Conservation (phyloP, 2,329 filamentous ascomycete genomes). For the Cladosporium oxysporum region DNA sequence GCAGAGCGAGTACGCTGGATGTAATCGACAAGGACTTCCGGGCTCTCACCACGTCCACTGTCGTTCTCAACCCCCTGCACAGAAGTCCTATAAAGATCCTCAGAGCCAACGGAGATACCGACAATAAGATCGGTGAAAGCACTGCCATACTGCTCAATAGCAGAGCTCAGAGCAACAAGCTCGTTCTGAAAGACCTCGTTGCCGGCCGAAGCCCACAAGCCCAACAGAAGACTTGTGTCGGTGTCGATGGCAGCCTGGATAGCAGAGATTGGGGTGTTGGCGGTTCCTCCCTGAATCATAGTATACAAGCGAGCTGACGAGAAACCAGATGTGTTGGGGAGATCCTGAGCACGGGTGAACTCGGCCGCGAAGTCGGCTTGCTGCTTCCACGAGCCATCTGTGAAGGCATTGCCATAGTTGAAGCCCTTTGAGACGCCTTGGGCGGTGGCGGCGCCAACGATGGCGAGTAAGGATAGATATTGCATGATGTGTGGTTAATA, state of each 20-base stretch:
- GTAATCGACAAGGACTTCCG: constrained; percentile 65
- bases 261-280: constrained; percentile 64
- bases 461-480: constrained; percentile 28
- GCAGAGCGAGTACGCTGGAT: constrained; percentile 67
- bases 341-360: constrained; percentile 65
- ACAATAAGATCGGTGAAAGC: constrained; percentile 64
- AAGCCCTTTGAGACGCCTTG: constrained; percentile 58
- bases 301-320: constrained; percentile 74
- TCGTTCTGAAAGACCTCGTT: constrained; percentile 66
- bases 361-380: constrained; percentile 69
- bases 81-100: constrained; percentile 71
- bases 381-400: constrained; percentile 59
- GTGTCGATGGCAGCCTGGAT: constrained; percentile 82
- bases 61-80: constrained; percentile 65
- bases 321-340: constrained; percentile 66
- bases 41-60: constrained; percentile 63
- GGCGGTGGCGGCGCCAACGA: constrained; percentile 41
- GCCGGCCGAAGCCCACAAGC: constrained; percentile 67
- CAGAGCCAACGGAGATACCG: constrained; percentile 78
- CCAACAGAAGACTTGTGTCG: constrained; percentile 75
- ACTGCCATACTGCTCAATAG: constrained; percentile 68
- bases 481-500: constrained; percentile 4
- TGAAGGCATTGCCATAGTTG: constrained; percentile 70
- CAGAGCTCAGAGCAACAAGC: constrained; percentile 67
- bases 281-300: constrained; percentile 68